phyloP scores from a whole-genome alignment of 352 stramenopile species.

The Globisporangium spiculum region DNA sequence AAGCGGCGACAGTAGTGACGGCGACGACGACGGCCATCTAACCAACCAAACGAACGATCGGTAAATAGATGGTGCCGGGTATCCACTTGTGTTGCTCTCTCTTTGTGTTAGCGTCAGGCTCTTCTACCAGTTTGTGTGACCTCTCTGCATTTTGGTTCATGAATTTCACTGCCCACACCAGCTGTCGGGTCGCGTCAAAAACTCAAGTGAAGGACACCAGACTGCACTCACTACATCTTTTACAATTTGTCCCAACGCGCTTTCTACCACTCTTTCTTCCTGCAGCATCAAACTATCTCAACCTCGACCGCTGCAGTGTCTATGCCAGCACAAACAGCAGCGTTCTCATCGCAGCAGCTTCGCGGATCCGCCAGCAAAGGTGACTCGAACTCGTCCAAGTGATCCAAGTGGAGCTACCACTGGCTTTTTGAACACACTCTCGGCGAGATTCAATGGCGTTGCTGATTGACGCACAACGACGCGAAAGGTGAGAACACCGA shows the following conservation, averaged over 20 bases:
- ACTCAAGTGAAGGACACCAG: background rate
- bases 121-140: background rate
- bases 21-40: background rate
- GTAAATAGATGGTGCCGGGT: background rate
- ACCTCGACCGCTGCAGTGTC: too few relatives aligned
- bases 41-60: background rate
- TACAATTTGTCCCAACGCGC: too few relatives aligned
- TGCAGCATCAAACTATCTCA: background rate
- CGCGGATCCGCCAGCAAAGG: background rate
- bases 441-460: background rate
- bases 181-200: too few relatives aligned
- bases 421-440: background rate
- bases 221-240: background rate
- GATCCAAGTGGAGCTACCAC: background rate
- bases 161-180: background rate
- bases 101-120: background rate
- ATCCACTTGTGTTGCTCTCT: background rate
- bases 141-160: background rate
- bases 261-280: background rate
- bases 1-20: background rate
- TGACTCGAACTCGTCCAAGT: background rate
- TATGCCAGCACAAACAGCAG: background rate
- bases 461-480: background rate
- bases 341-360: background rate
- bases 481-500: background rate